Base-by-base conservation (phyloP, 2,329 filamentous ascomycete genomes). In the Fusarium beomiforme region DNA sequence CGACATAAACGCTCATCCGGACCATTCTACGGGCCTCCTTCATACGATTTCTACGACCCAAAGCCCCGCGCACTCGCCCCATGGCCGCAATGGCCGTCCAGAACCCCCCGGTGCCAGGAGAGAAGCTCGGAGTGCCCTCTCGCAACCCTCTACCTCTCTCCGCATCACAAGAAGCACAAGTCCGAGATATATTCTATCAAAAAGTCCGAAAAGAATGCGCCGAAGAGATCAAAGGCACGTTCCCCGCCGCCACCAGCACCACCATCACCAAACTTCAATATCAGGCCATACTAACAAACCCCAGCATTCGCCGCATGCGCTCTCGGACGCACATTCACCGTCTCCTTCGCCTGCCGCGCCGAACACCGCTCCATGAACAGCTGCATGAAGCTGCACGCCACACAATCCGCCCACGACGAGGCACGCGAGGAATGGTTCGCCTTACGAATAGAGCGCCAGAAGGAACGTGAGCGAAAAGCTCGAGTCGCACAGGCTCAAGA, bases 391-490 rank as follows among this genome's bases (percentile, higher is more conserved):
- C 82, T 87, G 60, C 92, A 97, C 83, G 95, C 95, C 59, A 97
- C 93, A 71, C 92, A 91, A 70, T 90, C 88, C 59, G 93, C 97
- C 80, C 89, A 97, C 81, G 96, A 99, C 83, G 90, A 90, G 26
- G 96, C 96, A 70, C 87, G 96, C 56, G 93, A 94, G 81, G 94
- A 98, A 79, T 99, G 96, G 96, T 98, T 98, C 81, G 89, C 90
- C 55, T 87, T 89, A 70, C 88, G 93, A 55, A 85, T 93, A 75
- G 89, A 94, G 83, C 87, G 95, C 60, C 88, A 90, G 75, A 84
- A 84, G 62, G 89, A 92, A 80, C 84, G 90, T 39, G 91, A 94
- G 80, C 85, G 87, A 69, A 90, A 91, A 76, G 85, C 87, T 59
- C 83, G 83, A 65, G 83, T 89, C 75, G 87, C 87, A 71, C 82